Conservation (phyloP, 805 yeast genomes). For the Huiozyma sinensis region DNA sequence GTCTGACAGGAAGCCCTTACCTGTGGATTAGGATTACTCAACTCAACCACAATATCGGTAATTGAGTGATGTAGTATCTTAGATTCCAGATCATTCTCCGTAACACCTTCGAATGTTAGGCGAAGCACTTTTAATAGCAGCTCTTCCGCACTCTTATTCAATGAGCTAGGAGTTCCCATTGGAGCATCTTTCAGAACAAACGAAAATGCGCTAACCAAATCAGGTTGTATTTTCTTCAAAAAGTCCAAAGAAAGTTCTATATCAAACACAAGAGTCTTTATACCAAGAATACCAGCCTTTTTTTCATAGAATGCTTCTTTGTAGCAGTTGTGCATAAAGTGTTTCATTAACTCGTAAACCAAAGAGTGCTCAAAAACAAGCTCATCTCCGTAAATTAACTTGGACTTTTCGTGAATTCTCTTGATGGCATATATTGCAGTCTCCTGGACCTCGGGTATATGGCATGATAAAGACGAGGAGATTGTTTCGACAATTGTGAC, state of each 20-base stretch:
- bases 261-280: conserved; percentile 61
- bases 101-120: conserved; percentile 53
- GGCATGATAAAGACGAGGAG: conserved; percentile 68
- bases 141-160: conserved; percentile 58
- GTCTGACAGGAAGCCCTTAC: conserved; percentile 77
- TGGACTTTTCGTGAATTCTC: conserved; percentile 49
- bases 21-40: conserved; percentile 75
- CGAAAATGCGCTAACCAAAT: conserved; percentile 73
- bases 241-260: conserved; percentile 58
- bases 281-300: conserved; percentile 81
- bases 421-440: conserved; percentile 62
- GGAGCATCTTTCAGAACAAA: conserved; percentile 88
- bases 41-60: conserved; percentile 84
- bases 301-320: conserved; percentile 80
- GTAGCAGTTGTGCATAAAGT: conserved; percentile 83
- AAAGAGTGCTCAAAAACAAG: conserved; percentile 64
- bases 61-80: conserved; percentile 72
- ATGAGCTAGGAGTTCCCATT: conserved; percentile 73
- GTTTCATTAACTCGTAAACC: conserved; percentile 63
- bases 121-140: conserved; percentile 53
- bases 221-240: conserved; percentile 70
- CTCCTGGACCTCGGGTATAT: conserved; percentile 56
- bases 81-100: conserved; percentile 47
- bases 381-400: conserved; percentile 57
- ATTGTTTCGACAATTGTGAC: conserved; percentile 65